Percentiles rank a stretch among this genome's conserved stretches.
Evolutionary conservation across 805 yeast genomes (phyloP).

Genomic region (Starmerella riodocensis): DNA sequence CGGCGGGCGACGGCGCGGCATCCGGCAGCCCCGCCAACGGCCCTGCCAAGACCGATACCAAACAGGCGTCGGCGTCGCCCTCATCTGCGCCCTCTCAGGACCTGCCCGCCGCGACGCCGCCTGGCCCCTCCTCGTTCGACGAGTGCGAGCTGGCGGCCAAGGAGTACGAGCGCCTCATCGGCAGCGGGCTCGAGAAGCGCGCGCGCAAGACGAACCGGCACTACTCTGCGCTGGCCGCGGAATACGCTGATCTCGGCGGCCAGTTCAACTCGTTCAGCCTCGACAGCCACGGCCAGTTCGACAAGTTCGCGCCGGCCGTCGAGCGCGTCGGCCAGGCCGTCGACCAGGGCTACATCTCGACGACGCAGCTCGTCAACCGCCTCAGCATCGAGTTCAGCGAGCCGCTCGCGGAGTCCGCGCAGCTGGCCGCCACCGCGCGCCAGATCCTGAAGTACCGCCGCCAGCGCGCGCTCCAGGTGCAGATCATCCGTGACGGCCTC

Average conservation of each 20-base stretch:
- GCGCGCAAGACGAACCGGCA: slow-evolving; percentile 43
- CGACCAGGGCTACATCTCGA: slow-evolving; percentile 46
- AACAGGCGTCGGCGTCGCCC: background rate
- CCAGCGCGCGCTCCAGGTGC: slow-evolving; percentile 42
- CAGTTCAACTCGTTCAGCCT: slow-evolving; percentile 47
- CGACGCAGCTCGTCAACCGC: slow-evolving; percentile 39
- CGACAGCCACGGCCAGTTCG: slow-evolving; percentile 31
- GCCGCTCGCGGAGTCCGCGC: slow-evolving; percentile 60
- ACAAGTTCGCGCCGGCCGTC: slow-evolving; percentile 36
- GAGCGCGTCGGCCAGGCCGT: slow-evolving; percentile 80
- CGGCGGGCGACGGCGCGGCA: background rate
- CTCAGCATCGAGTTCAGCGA: slow-evolving; percentile 50
- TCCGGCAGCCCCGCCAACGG: background rate
- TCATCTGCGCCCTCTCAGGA: no score
- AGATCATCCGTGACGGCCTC: slow-evolving; percentile 32
- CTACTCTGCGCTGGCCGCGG: slow-evolving; percentile 46
- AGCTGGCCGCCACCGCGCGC: slow-evolving; percentile 44
- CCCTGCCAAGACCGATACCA: background rate
- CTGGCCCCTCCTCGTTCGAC: background rate
- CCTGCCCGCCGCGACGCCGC: no score
- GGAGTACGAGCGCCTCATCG: slow-evolving; percentile 36
- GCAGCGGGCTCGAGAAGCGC: slow-evolving; percentile 40
- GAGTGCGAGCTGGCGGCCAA: slow-evolving; percentile 31
- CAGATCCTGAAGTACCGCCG: slow-evolving; percentile 49
- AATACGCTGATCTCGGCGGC: slow-evolving; percentile 67